A percentile compares a stretch with the other conserved stretches of the same genome.
Evolutionary conservation across 2,329 filamentous ascomycete species (phyloP).

Genomic region (Pyricularia pennisetigena): DNA sequence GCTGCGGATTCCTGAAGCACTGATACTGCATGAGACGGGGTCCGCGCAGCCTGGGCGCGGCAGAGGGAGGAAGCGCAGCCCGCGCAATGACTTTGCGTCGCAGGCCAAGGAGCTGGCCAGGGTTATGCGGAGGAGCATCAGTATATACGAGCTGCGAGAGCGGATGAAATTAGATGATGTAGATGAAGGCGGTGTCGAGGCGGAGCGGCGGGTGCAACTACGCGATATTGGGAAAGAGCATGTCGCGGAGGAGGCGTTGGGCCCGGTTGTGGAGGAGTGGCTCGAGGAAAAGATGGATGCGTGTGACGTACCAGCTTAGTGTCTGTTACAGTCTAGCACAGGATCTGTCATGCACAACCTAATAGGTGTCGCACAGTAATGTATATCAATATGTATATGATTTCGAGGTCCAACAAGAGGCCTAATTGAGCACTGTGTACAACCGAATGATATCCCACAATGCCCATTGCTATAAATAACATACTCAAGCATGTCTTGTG

Average conservation of each 20-base stretch:
- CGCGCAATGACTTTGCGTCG: slow-evolving; percentile 31
- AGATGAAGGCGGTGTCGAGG: slow-evolving; percentile 23
- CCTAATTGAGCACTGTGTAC: too few relatives aligned
- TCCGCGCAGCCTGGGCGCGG: not conserved
- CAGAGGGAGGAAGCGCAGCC: slow-evolving; percentile 9
- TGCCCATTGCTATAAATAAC: not conserved
- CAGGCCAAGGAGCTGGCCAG: slow-evolving; percentile 37
- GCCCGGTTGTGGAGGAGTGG: slow-evolving; percentile 2
- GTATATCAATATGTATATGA: too few relatives aligned
- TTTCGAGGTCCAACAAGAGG: too few relatives aligned
- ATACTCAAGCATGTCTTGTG: not conserved
- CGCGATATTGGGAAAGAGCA: slow-evolving; percentile 21
- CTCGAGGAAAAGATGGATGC: not conserved
- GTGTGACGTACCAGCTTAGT: not conserved
- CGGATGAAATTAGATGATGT: slow-evolving; percentile 28
- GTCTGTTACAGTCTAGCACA: not conserved
- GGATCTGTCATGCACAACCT: too few relatives aligned
- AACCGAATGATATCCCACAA: too few relatives aligned
- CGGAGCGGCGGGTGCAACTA: slow-evolving; percentile 25
- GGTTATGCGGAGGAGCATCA: slow-evolving; percentile 39
- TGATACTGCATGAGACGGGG: slow-evolving; percentile 34
- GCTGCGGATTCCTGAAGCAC: slow-evolving; percentile 36
- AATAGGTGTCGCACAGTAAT: too few relatives aligned
- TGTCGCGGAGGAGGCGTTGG: not conserved
- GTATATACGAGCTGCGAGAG: slow-evolving; percentile 33